Evolutionary conservation across 441 rosid genomes (phyloP), one percentile per base, ranked within the genome.

Genomic region (Rhodomyrtus psidioides): DNA sequence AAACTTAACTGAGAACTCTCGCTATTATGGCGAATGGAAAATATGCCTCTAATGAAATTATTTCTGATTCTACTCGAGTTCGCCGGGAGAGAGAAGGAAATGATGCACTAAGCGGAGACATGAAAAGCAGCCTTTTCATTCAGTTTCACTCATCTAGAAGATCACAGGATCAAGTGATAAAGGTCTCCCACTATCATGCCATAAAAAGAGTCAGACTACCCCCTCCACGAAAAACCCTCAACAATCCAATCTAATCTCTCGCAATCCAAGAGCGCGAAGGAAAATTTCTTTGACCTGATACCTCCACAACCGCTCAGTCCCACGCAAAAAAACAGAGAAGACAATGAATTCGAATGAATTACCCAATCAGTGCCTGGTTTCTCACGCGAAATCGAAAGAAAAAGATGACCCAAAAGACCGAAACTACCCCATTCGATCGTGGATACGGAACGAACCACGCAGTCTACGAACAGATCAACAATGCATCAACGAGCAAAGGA

Each of bases 311-410:
- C 79, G 0, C 49, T 19, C 79, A 0, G 46, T 65, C 46, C 79
- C 49, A 65, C 39, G n/a, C 79, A 65, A 19, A 65, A 0, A 65
- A 14, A 14, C 49, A 21, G 15, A 10, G 0, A 34, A 34, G 0
- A 21, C 49, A 6, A 39, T 12, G 0, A 39, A 39, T 12, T 39
- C n/a, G 0, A 21, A 39, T 1, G 79, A n/a, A n/a, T n/a, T n/a
- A n/a, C n/a, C n/a, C n/a, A n/a, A n/a, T n/a, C n/a, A n/a, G n/a
- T n/a, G n/a, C n/a, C n/a, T n/a, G n/a, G n/a, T n/a, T n/a, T n/a
- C n/a, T n/a, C n/a, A n/a, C n/a, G n/a, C n/a, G n/a, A n/a, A n/a
- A n/a, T n/a, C n/a, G n/a, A n/a, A n/a, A n/a, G n/a, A n/a, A n/a
- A n/a, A n/a, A n/a, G n/a, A n/a, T n/a, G n/a, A n/a, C n/a, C n/a